These are phyloP conservation scores for Paragyromitra xinjiangensis DNA, from an alignment of 495 filamentous ascomycete genomes.

Conservation along the genomic window DNA sequence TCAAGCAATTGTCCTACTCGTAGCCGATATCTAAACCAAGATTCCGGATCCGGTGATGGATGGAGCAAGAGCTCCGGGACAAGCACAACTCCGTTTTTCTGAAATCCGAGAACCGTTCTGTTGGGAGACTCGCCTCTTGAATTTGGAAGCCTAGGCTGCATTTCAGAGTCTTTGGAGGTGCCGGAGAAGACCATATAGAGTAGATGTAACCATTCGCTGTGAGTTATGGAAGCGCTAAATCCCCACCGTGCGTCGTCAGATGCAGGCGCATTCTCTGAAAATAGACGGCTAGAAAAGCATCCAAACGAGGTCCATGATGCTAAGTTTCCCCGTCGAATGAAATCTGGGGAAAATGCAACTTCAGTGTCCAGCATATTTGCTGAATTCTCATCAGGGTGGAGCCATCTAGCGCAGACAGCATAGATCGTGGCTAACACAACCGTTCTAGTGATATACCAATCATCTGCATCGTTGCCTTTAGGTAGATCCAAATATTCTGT, in stretches of 20 bases:
- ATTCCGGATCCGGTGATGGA: background rate
- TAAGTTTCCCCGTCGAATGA: constrained; percentile 22
- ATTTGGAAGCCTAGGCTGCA: background rate
- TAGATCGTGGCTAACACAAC: constrained; percentile 24
- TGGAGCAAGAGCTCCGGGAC: constrained; percentile 12
- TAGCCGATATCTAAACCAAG: constrained; percentile 18
- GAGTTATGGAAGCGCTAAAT: background rate
- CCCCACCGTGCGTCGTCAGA: background rate
- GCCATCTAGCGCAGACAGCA: constrained; percentile 21
- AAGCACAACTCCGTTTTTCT: constrained; percentile 20
- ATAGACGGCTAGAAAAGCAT: background rate
- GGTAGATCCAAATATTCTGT: constrained; percentile 1
- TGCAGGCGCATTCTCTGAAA: background rate
- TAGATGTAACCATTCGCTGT: constrained; percentile 9
- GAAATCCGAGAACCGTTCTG: constrained; percentile 14
- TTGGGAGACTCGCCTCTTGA: background rate
- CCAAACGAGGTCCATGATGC: constrained; percentile 20
- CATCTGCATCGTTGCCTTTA: background rate
- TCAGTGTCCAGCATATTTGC: constrained; percentile 9
- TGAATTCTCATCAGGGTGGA: background rate
- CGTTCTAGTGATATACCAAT: constrained; percentile 25
- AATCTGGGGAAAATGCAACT: constrained; percentile 23
- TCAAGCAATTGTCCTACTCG: constrained; percentile 25
- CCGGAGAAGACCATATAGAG: constrained; percentile 29
- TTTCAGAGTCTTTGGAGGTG: background rate